These are phyloP conservation scores for Trichocladium uniseriatum DNA, from an alignment of 495 filamentous ascomycete species.

Conservation along the genomic window DNA sequence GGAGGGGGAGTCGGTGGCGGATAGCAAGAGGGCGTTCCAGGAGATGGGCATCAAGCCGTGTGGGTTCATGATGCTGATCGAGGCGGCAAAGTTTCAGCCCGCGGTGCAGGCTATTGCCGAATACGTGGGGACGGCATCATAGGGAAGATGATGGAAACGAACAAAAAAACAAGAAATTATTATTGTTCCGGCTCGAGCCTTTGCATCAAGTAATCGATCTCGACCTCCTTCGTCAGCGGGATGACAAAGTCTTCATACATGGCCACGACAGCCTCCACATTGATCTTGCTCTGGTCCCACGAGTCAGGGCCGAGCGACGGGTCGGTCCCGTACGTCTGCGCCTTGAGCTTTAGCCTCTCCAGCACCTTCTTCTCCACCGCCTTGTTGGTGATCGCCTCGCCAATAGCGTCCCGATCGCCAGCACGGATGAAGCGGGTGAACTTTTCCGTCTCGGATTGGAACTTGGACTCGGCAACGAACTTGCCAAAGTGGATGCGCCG, in stretches of 20 bases:
- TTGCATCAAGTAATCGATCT: slow-evolving; percentile 97
- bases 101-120: slow-evolving; percentile 63
- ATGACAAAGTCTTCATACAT: slow-evolving; percentile 98
- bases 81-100: slow-evolving; percentile 54
- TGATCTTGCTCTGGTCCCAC: slow-evolving; percentile 55
- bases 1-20: slow-evolving; percentile 68
- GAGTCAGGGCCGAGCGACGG: slow-evolving; percentile 39
- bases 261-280: slow-evolving; percentile 81
- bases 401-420: slow-evolving; percentile 70
- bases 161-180: slow-evolving; percentile 12
- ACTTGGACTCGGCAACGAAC: slow-evolving; percentile 98
- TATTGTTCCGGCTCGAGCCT: slow-evolving; percentile 47
- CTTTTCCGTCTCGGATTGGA: slow-evolving; percentile 66
- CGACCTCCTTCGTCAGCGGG: slow-evolving; percentile 91
- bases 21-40: slow-evolving; percentile 89
- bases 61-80: slow-evolving; percentile 72
- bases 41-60: slow-evolving; percentile 80
- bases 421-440: slow-evolving; percentile 74
- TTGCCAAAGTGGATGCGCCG: slow-evolving; percentile 95
- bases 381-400: slow-evolving; percentile 79
- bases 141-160: slow-evolving; percentile 9
- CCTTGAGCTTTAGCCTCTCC: slow-evolving; percentile 80
- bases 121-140: slow-evolving; percentile 48
- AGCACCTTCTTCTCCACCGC: slow-evolving; percentile 89
- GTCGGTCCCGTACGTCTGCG: slow-evolving; percentile 89